These are phyloP conservation scores for Moniliella sp. DNA, from an alignment of 1,284 basidiomycete genomes.

Conservation along the genomic window DNA sequence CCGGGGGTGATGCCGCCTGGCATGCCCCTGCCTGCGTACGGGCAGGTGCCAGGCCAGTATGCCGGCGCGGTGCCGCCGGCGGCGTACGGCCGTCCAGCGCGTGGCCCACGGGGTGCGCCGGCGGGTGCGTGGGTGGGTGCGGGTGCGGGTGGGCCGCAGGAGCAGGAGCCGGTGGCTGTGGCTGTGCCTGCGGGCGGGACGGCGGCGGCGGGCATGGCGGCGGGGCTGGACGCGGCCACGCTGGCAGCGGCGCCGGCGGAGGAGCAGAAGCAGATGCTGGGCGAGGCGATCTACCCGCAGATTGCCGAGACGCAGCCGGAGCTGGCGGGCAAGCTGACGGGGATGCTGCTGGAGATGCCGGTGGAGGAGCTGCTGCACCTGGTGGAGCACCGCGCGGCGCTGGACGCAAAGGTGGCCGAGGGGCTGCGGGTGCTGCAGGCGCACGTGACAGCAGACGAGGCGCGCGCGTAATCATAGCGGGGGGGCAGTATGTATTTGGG, in stretches of 20 bases:
- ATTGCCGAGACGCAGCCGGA: slow-evolving; percentile 26
- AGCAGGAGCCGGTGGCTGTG: too few species aligned
- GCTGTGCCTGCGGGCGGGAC: too few species aligned
- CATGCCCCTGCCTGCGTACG: slow-evolving; percentile 24
- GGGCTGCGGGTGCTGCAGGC: slow-evolving; percentile 30
- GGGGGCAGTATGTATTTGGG: too few species aligned
- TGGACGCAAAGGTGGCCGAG: slow-evolving; percentile 30
- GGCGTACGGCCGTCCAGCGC: too few species aligned
- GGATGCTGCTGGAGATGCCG: slow-evolving; percentile 33
- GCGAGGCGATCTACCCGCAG: slow-evolving; percentile 34
- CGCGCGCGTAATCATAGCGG: too few species aligned
- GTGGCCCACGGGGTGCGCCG: too few species aligned
- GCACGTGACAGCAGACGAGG: too few species aligned
- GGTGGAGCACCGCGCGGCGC: slow-evolving; percentile 30
- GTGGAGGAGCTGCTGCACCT: slow-evolving; percentile 31
- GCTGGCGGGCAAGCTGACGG: slow-evolving; percentile 33
- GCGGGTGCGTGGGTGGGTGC: too few species aligned
- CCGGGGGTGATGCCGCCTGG: slow-evolving; percentile 25
- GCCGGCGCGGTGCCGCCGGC: too few species aligned
- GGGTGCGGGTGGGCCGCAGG: too few species aligned
- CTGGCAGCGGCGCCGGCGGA: slow-evolving; percentile 31
- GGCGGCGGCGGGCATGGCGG: slow-evolving; percentile 22
- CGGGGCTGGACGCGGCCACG: too few species aligned
- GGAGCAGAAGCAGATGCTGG: slow-evolving; percentile 35
- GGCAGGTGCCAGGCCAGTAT: slow-evolving; percentile 24